phyloP scores from a whole-genome alignment of 768 basidiomycete genomes.

The Scleroderma citrinum region DNA sequence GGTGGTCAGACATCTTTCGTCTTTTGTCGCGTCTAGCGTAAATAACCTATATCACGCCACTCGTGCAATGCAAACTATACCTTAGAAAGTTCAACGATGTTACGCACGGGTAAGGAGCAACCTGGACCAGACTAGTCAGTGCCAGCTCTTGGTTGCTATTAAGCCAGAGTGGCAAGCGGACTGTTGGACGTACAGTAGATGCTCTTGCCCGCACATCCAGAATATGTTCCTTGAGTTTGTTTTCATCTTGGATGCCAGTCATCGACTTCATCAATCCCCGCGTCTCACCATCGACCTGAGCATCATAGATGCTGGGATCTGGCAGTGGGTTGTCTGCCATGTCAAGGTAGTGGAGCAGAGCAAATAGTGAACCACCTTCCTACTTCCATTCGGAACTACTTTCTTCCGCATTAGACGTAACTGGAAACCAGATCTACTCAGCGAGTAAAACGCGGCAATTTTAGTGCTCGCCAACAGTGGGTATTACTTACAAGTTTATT shows the following conservation, averaged over 20 bases:
- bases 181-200: slow-evolving; percentile 20
- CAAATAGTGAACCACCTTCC: no score
- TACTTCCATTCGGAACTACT: no score
- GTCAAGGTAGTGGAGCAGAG: not conserved
- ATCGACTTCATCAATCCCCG: not conserved
- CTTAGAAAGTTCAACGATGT: slow-evolving; percentile 12
- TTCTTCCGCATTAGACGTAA: no score
- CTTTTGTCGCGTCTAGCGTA: slow-evolving; percentile 17
- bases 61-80: slow-evolving; percentile 2
- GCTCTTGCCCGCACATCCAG: slow-evolving; percentile 28
- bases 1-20: no score
- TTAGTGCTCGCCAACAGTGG: no score
- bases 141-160: not conserved
- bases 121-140: slow-evolving; percentile 4
- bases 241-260: slow-evolving; percentile 24
- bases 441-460: no score
- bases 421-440: no score
- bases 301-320: not conserved
- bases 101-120: slow-evolving; percentile 20
- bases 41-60: no score
- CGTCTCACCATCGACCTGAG: not conserved
- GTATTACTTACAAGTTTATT: no score
- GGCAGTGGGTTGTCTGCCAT: not conserved
- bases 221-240: slow-evolving; percentile 28
- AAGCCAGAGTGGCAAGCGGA: not conserved